Percentiles rank a stretch among this genome's conserved stretches.
These are phyloP conservation scores for Podosphaera aphanis DNA, from an alignment of 2,329 filamentous ascomycete species.

Conservation along the genomic window DNA sequence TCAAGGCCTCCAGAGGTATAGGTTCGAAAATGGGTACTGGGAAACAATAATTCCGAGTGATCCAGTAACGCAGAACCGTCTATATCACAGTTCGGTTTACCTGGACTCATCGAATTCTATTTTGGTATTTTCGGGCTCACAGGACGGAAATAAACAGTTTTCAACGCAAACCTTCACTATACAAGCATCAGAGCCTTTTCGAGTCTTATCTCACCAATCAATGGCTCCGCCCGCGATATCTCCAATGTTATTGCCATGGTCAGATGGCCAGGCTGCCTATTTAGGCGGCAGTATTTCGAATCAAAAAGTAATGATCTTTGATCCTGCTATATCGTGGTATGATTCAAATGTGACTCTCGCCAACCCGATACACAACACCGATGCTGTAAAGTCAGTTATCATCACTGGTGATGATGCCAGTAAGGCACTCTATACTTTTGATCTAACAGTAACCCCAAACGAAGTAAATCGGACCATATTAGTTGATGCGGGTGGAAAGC, in stretches of 20 bases:
- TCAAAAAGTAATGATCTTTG: constrained; percentile 50
- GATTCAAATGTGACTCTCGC: constrained; percentile 41
- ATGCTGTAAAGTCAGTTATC: constrained; percentile 36
- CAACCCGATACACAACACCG: constrained; percentile 33
- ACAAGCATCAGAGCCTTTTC: constrained; percentile 38
- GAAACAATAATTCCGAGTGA: constrained; percentile 25
- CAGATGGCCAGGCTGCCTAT: constrained; percentile 44
- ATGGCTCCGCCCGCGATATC: constrained; percentile 36
- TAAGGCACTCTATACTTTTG: constrained; percentile 57
- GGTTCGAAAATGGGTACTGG: constrained; percentile 33
- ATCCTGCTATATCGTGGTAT: constrained; percentile 36
- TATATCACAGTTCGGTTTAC: constrained; percentile 55
- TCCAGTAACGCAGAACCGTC: constrained; percentile 30
- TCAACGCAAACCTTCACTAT: constrained; percentile 61
- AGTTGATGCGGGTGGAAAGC: constrained; percentile 33
- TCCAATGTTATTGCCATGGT: constrained; percentile 56
- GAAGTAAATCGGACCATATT: constrained; percentile 47
- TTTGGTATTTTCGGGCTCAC: constrained; percentile 57
- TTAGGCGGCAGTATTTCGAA: constrained; percentile 48
- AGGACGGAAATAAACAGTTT: constrained; percentile 29
- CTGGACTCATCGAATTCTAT: constrained; percentile 47
- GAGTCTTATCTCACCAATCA: constrained; percentile 33
- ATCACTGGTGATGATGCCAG: constrained; percentile 53
- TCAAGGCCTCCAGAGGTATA: constrained; percentile 49
- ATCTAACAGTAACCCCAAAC: constrained; percentile 53